These are phyloP conservation scores for Talaromyces adpressus DNA, from an alignment of 495 filamentous ascomycete genomes.

Conservation along the genomic window DNA sequence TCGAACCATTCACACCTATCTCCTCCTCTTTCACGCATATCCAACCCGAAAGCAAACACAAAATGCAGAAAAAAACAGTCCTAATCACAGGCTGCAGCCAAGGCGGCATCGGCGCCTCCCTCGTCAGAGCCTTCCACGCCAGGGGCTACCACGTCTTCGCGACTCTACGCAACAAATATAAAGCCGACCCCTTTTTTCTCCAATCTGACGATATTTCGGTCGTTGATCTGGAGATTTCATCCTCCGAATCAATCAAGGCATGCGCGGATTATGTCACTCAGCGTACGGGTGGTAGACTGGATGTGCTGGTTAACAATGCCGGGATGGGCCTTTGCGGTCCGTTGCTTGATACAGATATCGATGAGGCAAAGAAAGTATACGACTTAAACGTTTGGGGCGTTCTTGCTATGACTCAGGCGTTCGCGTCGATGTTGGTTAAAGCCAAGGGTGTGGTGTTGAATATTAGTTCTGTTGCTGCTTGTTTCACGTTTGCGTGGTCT, in stretches of 20 bases:
- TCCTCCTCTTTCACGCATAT: neutral
- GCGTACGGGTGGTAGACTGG: conserved; percentile 19
- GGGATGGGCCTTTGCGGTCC: conserved; percentile 24
- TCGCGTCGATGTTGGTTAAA: conserved; percentile 33
- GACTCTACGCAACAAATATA: conserved; percentile 33
- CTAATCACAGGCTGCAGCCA: conserved; percentile 43
- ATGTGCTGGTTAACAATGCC: conserved; percentile 40
- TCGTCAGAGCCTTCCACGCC: conserved; percentile 29
- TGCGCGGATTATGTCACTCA: conserved; percentile 9
- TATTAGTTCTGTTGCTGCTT: conserved; percentile 18
- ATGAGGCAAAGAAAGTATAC: conserved; percentile 30
- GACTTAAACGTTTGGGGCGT: conserved; percentile 36
- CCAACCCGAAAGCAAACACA: neutral
- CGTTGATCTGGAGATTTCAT: conserved; percentile 28
- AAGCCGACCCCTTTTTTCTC: conserved; percentile 17
- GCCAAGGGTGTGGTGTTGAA: conserved; percentile 24
- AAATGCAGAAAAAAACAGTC: conserved; percentile 12
- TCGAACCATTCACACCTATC: neutral
- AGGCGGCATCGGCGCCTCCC: conserved; percentile 35
- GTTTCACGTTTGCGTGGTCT: conserved; percentile 17
- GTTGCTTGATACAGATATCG: conserved; percentile 26
- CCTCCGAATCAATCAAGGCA: conserved; percentile 19
- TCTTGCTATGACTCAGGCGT: conserved; percentile 31
- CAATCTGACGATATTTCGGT: conserved; percentile 11
- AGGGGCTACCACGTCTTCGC: conserved; percentile 37